A percentile compares a stretch with the other conserved stretches of the same genome.
phyloP scores from a whole-genome alignment of 345 rosid species.

The Excoecaria agallocha region DNA sequence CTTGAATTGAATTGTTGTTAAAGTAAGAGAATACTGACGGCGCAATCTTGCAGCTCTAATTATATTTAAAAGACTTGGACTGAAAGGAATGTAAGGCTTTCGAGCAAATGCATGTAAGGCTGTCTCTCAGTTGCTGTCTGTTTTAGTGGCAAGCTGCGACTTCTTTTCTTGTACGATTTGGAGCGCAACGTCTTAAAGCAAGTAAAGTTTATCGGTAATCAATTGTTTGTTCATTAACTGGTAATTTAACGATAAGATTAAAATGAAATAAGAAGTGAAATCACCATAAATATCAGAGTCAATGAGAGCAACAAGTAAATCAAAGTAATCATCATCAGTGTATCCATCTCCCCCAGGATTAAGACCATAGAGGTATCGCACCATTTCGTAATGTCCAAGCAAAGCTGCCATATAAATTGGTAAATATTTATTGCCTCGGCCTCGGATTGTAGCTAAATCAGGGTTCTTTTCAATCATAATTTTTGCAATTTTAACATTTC shows the following conservation, averaged over 20 bases:
- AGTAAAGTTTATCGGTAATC: too few relatives aligned
- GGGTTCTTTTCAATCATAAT: not conserved
- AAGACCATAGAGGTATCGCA: constrained; percentile 3
- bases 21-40: not conserved
- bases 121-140: not conserved
- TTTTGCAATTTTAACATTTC: constrained; percentile 9
- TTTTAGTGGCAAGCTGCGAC: not conserved
- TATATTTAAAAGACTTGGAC: not conserved
- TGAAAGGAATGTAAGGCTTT: constrained; percentile 1
- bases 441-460: not conserved
- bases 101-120: constrained; percentile 24
- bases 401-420: constrained; percentile 20
- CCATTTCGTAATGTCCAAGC: constrained; percentile 20
- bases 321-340: too few relatives aligned
- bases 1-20: too few relatives aligned
- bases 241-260: too few relatives aligned
- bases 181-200: constrained; percentile 13
- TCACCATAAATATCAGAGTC: constrained; percentile 12
- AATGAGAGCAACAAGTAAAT: constrained; percentile 1
- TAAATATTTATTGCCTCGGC: not conserved
- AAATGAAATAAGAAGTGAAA: too few relatives aligned
- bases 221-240: too few relatives aligned
- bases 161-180: not conserved
- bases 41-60: too few relatives aligned
- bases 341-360: too few relatives aligned